Base-by-base conservation (phyloP, 495 filamentous ascomycete species). In the Apiosordaria backusii region DNA sequence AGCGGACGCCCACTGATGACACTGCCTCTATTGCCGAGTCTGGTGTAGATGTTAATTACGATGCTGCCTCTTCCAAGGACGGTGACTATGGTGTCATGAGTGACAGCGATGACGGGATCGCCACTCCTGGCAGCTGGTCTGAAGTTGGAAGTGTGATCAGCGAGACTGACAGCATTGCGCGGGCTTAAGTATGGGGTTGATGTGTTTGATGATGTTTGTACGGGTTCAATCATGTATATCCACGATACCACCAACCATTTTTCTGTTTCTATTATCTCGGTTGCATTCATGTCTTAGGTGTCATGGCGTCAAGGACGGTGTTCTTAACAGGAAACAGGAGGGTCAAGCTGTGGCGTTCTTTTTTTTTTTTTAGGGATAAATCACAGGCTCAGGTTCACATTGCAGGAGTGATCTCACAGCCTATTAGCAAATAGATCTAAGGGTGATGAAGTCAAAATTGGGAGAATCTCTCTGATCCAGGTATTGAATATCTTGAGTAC, bases 121-220 rank as follows among this genome's bases (percentile, higher is more conserved):
- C 76, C 52, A 93, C 90, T 9, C 89, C 90, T 0, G 83, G 84
- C 35, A 90, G 86, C 75, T 93, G 90, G 90, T 90, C 89, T 4
- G 90, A 93, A 63, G 85, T 93, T 9, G 90, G 88, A 18, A 92
- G 90, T 71, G 85, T 87, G 35, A 79, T 90, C 29, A 91, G 89
- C 74, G 85, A 85, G 67, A 80, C 75, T 24, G 83, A 85, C 66
- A 71, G 65, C 57, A 70, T 65, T 40, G 66, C 73, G 66, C 75
- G 76, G 35, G 67, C 71, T 26, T 82, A 72, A 67, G 10, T 65
- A 57, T 35, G 35, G 9, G 35, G 35, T 45, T 45, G 35, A 45
- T 45, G 35, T 45, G 35, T 13, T 45, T 45, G 35, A 57, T 19
- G 24, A 57, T 57, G 54, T 57, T 57, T 57, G 4, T 52, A 24